A percentile compares a stretch with the other conserved stretches of the same genome.
Conservation (phyloP, 257 asterid species). For the Solanum okadae region DNA sequence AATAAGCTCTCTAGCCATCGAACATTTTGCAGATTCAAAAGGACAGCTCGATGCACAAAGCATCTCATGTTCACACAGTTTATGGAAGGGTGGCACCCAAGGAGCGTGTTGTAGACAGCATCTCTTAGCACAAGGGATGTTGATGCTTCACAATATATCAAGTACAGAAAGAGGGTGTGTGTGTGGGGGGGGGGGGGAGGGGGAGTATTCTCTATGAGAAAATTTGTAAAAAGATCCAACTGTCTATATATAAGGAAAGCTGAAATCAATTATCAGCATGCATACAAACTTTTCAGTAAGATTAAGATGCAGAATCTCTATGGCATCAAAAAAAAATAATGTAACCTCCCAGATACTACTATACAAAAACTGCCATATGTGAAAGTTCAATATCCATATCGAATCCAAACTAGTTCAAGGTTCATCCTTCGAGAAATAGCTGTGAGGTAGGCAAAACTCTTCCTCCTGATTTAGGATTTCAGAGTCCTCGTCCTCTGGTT, state of each 20-base stretch:
- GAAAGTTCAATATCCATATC: background rate
- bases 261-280: background rate
- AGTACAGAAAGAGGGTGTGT: background rate
- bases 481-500: conserved; percentile 72
- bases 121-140: background rate
- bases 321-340: background rate
- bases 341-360: background rate
- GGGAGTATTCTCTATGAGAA: background rate
- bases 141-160: background rate
- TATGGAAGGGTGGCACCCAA: too few relatives aligned
- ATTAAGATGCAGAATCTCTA: background rate
- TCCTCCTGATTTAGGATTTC: conserved; percentile 67
- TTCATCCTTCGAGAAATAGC: conserved; percentile 51
- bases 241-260: background rate
- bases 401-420: conserved; percentile 18
- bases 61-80: background rate
- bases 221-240: background rate
- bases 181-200: background rate
- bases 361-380: background rate
- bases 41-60: background rate
- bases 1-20: background rate
- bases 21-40: background rate
- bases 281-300: background rate
- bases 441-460: conserved; percentile 77
- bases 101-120: background rate